Conservation (phyloP, 2,329 filamentous ascomycete genomes). For the Ceratocystis colombiana region DNA sequence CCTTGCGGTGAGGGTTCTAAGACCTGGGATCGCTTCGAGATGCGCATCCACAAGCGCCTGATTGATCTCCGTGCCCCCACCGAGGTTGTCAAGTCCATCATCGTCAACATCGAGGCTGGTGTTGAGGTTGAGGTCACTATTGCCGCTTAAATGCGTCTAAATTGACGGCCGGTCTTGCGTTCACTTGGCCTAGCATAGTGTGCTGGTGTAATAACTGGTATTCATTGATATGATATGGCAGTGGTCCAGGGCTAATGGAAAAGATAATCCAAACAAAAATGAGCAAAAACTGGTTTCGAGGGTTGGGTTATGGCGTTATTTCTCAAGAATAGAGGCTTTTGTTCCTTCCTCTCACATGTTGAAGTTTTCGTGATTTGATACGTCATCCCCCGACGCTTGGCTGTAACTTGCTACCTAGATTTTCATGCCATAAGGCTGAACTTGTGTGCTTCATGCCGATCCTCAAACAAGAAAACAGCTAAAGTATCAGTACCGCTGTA, state of each 20-base stretch:
- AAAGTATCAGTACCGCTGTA: too few relatives aligned
- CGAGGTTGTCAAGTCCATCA: constrained; percentile 94
- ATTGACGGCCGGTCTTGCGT: not conserved
- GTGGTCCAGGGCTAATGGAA: constrained; percentile 7
- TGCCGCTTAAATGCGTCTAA: constrained; percentile 52
- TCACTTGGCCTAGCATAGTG: not conserved
- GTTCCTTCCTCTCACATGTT: constrained; percentile 18
- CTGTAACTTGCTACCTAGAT: too few relatives aligned
- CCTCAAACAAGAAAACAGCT: too few relatives aligned
- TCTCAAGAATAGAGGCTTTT: constrained; percentile 19
- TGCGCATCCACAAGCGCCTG: constrained; percentile 98
- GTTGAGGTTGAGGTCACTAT: constrained; percentile 92
- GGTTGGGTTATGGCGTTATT: constrained; percentile 22
- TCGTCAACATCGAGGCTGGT: constrained; percentile 90
- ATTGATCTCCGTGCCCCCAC: constrained; percentile 97
- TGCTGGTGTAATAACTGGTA: constrained; percentile 9
- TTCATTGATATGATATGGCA: not conserved
- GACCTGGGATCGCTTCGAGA: constrained; percentile 98
- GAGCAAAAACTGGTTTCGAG: constrained; percentile 20
- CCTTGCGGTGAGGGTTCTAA: constrained; percentile 99
- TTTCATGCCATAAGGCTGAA: too few relatives aligned
- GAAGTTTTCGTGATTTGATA: too few relatives aligned
- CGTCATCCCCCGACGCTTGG: too few relatives aligned
- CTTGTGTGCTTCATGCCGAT: too few relatives aligned
- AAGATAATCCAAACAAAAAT: constrained; percentile 20